Base-by-base conservation (phyloP, 2,329 filamentous ascomycete genomes). In the Blastomyces silverae region DNA sequence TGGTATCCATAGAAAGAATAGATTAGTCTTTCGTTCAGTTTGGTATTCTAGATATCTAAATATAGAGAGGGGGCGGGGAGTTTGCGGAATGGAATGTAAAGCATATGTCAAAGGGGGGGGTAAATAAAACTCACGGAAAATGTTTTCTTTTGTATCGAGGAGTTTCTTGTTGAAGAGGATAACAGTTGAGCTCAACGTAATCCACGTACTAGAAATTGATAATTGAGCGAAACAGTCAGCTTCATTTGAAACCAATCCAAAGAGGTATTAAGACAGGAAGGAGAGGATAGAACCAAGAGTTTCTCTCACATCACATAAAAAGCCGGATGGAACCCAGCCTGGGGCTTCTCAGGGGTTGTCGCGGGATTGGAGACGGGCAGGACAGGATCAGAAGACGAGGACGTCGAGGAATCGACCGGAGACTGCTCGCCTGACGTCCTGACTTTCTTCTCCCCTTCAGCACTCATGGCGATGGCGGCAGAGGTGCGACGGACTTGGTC, bases 91-190 rank as follows among this genome's bases (percentile, higher is more conserved):
- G 17, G 13, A 50, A 48, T 48, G 3, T 10, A 48, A 48, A 8
- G 8, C 34, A 11, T 11, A 10, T 10, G 8, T 37, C 34, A 8
- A 48, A 22, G 1, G 6, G 3, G 22, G 22, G 48, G 25, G 13
- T 1, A 28, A 28, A 52, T 11, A 52, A 57, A 55, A 74, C 87
- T 82, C 84, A 91, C 89, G 85, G 82, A 97, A 97, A 68, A 63
- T 67, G 37, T 66, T 66, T 63, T 90, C 84, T 68, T 89, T 84
- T 50, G 89, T 92, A 73, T 93, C 88, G 68, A 97, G 85, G 73
- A 99, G 91, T 87, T 91, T 96, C 86, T 99, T 99, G 87, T 99
- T 97, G 88, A 97, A 97, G 67, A 99, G 83, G 77, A 99, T 99
- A 75, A 97, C 92, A 72, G 89, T 91, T 55, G 92, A 96, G 74